Evolutionary conservation across 2,329 filamentous ascomycete species (phyloP), one percentile per base, ranked within the genome.

Genomic region (Diaporthe humulicola): DNA sequence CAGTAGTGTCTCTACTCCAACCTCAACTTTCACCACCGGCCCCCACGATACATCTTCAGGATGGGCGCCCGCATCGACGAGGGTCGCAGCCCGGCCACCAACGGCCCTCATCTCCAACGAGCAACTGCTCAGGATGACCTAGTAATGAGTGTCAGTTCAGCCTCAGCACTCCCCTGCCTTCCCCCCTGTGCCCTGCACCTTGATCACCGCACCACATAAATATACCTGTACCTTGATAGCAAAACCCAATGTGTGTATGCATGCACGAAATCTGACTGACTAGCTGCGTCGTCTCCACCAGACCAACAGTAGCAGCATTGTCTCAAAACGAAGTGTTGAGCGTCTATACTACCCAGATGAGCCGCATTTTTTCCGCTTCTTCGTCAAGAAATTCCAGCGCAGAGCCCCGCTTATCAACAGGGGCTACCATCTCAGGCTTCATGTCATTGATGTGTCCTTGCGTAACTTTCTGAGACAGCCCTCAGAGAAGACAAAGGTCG

Each of bases 261-360:
- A n/a, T n/a, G n/a, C n/a, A 28, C 33, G 15, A 19, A 7, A 45
- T 12, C 42, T 19, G 9, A 48, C 58, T 57, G 28, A 36, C 73
- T 76, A 36, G 33, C 28, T 25, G 28, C 19, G 45, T 9, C 33
- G 25, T 38, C 36, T 25, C 8, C 19, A 15, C 58, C 79, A 94
- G 90, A 98, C 95, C 74, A 98, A 98, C 82, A 96, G 92, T 81
- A 96, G 94, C 84, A 97, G 94, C 80, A 98, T 98, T 78, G 93
- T 96, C 22, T 98, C 95, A 19, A 98, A 98, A 82, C 88, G 95
- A 78, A 97, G 95, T 79, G 96, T 98, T n/a, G 95, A 98, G 81
- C 93, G 93, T 78, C 87, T 98, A 19, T 98, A 98, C 83, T 93
- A 94, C 81, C 88, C 93, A 22, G 80, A 91, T 76, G 92, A 97